Evolutionary conservation across 495 filamentous ascomycete genomes (phyloP), one percentile per base, ranked within the genome.

Genomic region (Aspergillus haitiensis): DNA sequence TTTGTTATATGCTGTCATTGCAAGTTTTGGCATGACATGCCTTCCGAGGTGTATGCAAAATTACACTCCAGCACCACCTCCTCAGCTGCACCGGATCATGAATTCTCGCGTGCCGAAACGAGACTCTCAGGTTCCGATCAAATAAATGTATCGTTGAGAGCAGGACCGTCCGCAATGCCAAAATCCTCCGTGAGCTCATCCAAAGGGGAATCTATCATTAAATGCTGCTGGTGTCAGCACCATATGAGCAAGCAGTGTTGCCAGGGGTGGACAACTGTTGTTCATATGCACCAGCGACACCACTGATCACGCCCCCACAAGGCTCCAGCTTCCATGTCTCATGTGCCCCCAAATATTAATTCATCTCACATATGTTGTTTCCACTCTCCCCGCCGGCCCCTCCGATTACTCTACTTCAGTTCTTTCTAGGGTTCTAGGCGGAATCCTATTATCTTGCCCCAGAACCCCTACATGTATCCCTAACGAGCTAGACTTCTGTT

Each of bases 1-100:
- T 85, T 93, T 59, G 88, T 92, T 6, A 86, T 92, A 56, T 93
- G 90, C 69, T 93, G 90, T 69, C 82, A 78, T 55, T 93, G 90
- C 79, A 86, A 86, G 55, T 90, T 87, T 70, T 92, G 87, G 81
- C 88, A 92, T 71, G 89, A 92, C 64, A 82, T 91, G 70, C 90
- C 90, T 9, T 86, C 85, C 9, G 84, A 86, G 45, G 76, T 90
- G 52, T 92, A 92, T 65, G 85, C 88, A 55, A 87, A 81, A 65
- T 44, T 62, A 6, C 21, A 49, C 9, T 55, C 31, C 21, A 42
- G 60, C 15, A 46, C 36, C n/a, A 40, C 45, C 11, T 35, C 42
- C 33, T 58, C 46, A 53, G 42, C 32, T 8, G 42, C 44, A 34
- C 15, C 33, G 16, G 55, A 47, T 3, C 13, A 45, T 32, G 53